A percentile compares a stretch with the other conserved stretches of the same genome.
phyloP scores from a whole-genome alignment of 495 filamentous ascomycete genomes.

The Neurospora cerealis region DNA sequence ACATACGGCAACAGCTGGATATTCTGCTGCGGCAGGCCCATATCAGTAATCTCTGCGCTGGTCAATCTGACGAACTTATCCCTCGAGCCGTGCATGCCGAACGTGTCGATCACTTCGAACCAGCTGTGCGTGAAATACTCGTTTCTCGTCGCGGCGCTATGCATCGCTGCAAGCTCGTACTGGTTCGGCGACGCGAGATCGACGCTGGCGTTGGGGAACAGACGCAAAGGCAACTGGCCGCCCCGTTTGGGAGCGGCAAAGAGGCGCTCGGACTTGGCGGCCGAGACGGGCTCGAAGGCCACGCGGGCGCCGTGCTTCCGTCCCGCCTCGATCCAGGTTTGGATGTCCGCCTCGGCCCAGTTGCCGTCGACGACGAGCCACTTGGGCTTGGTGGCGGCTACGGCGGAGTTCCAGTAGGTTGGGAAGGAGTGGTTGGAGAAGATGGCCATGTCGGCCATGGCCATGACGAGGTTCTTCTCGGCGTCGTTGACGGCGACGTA shows the following conservation, averaged over 20 bases:
- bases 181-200: slow-evolving; percentile 74
- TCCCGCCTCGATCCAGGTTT: slow-evolving; percentile 51
- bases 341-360: slow-evolving; percentile 55
- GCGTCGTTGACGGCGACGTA: slow-evolving; percentile 84
- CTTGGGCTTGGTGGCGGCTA: slow-evolving; percentile 47
- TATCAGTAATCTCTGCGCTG: slow-evolving; percentile 52
- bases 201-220: slow-evolving; percentile 53
- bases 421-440: slow-evolving; percentile 47
- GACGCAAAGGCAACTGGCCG: slow-evolving; percentile 20
- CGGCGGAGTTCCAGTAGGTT: slow-evolving; percentile 48
- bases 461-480: slow-evolving; percentile 69
- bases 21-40: slow-evolving; percentile 70
- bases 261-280: slow-evolving; percentile 60
- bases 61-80: slow-evolving; percentile 56
- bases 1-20: slow-evolving; percentile 82
- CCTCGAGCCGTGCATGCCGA: slow-evolving; percentile 52
- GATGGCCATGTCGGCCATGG: slow-evolving; percentile 93
- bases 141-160: slow-evolving; percentile 48
- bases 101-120: slow-evolving; percentile 69
- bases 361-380: slow-evolving; percentile 80
- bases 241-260: slow-evolving; percentile 37
- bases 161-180: slow-evolving; percentile 69
- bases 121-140: slow-evolving; percentile 63
- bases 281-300: slow-evolving; percentile 90
- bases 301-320: slow-evolving; percentile 43